A percentile compares a stretch with the other conserved stretches of the same genome.
Evolutionary conservation across 2,329 filamentous ascomycete genomes (phyloP).

Genomic region (Botrytis tulipae): DNA sequence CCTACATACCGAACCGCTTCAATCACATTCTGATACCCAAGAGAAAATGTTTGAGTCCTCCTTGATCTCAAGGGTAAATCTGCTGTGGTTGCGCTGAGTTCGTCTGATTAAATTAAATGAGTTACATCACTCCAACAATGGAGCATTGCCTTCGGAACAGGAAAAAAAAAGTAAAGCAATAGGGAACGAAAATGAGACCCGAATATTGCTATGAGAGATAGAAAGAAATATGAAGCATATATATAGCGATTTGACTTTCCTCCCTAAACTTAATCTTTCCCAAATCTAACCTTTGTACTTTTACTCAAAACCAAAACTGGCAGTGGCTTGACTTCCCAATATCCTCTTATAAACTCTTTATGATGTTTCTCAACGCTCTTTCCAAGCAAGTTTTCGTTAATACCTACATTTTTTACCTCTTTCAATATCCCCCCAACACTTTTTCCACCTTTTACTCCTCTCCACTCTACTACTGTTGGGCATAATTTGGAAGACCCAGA

Average conservation of each 20-base stretch:
- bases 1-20: not conserved
- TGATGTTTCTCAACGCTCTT: slow-evolving; percentile 19
- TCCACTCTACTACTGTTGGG: slow-evolving; percentile 9
- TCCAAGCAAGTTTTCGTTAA: slow-evolving; percentile 19
- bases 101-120: accelerated
- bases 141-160: not conserved
- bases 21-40: not conserved
- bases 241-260: not conserved
- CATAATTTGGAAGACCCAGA: slow-evolving; percentile 1
- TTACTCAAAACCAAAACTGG: slow-evolving; percentile 23
- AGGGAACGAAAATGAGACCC: not conserved
- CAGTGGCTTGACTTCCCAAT: slow-evolving; percentile 19
- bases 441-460: not conserved
- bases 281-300: slow-evolving; percentile 10
- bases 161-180: not conserved
- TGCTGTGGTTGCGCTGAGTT: not conserved
- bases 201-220: not conserved
- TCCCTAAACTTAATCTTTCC: slow-evolving; percentile 22
- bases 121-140: not conserved
- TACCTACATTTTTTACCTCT: slow-evolving; percentile 21
- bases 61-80: not conserved
- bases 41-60: not conserved
- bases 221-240: not conserved
- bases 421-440: not conserved
- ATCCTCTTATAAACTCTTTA: slow-evolving; percentile 21